phyloP scores from a whole-genome alignment of 768 basidiomycete genomes.

The Cystobasidium tubakii region DNA sequence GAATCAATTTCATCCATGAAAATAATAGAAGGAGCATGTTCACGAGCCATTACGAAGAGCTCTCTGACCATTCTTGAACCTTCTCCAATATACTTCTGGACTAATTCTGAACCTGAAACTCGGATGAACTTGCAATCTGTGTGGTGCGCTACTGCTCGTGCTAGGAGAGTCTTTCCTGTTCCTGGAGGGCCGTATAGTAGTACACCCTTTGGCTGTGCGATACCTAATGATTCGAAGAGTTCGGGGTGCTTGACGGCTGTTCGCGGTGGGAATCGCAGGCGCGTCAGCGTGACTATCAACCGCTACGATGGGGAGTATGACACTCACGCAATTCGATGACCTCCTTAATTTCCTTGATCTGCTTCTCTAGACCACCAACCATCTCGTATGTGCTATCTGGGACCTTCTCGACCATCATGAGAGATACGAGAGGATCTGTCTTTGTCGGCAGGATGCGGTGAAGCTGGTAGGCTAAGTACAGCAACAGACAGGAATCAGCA shows the following conservation, averaged over 20 bases:
- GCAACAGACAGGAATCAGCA: too few relatives aligned
- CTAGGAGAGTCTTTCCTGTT: conserved; percentile 90
- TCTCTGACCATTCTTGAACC: conserved; percentile 94
- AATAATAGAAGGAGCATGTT: conserved; percentile 95
- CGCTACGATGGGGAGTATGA: not conserved
- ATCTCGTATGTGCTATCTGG: conserved; percentile 99
- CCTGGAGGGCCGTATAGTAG: conserved; percentile 92
- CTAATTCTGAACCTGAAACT: conserved; percentile 85
- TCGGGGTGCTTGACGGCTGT: conserved; percentile 91
- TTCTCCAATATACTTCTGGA: conserved; percentile 98
- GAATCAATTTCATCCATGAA: conserved; percentile 99
- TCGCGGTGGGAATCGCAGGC: not conserved
- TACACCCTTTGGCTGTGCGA: conserved; percentile 94
- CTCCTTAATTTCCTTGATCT: conserved; percentile 98
- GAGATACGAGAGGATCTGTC: conserved; percentile 92
- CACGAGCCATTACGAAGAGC: conserved; percentile 94
- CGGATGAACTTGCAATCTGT: conserved; percentile 97
- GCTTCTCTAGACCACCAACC: conserved; percentile 97
- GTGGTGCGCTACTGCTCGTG: conserved; percentile 92
- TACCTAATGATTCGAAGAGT: conserved; percentile 89
- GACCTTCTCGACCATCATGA: conserved; percentile 99
- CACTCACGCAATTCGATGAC: conserved; percentile 69
- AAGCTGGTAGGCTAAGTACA: conserved; percentile 62
- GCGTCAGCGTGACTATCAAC: not conserved
- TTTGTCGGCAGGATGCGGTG: conserved; percentile 97